Base-by-base conservation (phyloP, 2,329 filamentous ascomycete genomes). In the Penicillium sp. region DNA sequence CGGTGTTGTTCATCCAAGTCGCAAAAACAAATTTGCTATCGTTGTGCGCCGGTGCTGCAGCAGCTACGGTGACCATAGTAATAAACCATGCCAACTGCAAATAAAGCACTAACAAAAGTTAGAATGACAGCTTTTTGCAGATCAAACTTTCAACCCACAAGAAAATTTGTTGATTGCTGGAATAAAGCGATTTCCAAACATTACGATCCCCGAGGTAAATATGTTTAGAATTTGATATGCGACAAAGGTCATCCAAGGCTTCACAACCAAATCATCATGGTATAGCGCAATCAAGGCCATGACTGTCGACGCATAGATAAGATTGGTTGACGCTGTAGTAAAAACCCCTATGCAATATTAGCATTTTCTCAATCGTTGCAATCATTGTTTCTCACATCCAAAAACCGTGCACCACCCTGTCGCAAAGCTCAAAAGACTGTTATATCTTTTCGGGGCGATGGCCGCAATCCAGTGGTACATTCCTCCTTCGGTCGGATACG, bases 401-500 rank as follows among this genome's bases (percentile, higher is more conserved):
- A 74, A 74, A 3, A 77, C 74, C 13, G 73, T 77, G 56, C 75
- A 70, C 76, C 77, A 79, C 3, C 79, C 79, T 0, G 78, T 79
- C 22, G 74, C 64, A 60, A 80, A 81, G 45, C 77, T 79, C 61
- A 80, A 57, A 41, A 77, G 66, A 21, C 72, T 74, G 13, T 73
- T 77, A 43, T 70, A 70, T 43, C 63, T 64, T 35, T 67, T 70
- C 0, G 79, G 79, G 3, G 79, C 77, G 26, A 82, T 73, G 1
- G 76, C 77, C 7, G 78, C 79, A 39, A 80, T 79, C 80, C 80
- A 82, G 62, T 81, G 79, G 55, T 82, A 82, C 77, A 80, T 80
- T 44, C 79, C 79, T 22, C 79, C 80, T 51, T 77, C 76, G 10
- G 77, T 79, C 4, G 80, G 80, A 56, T 80, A 80, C 2, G 76